Evolutionary conservation across 1,284 basidiomycete genomes (phyloP).

Genomic region (Cutaneotrichosporon dermatis): DNA sequence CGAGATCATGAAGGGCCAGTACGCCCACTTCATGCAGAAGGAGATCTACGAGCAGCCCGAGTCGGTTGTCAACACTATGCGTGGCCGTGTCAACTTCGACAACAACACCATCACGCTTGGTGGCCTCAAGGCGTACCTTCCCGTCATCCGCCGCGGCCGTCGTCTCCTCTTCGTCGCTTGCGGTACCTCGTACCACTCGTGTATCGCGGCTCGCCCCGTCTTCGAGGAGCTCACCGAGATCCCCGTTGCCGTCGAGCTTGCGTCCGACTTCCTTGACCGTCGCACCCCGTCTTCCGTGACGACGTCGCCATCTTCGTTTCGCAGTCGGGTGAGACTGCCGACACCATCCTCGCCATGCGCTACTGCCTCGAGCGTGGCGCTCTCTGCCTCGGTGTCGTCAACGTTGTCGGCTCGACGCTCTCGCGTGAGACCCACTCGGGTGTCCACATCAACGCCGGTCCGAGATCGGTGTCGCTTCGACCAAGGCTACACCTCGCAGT

Average conservation of each 20-base stretch:
- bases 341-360: constrained; percentile 91
- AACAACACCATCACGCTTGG: constrained; percentile 85
- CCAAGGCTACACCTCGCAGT: constrained; percentile 99
- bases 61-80: constrained; percentile 99
- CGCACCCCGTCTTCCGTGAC: constrained; percentile 98
- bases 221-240: constrained; percentile 99
- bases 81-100: constrained; percentile 99
- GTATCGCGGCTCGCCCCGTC: constrained; percentile 84
- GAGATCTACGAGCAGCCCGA: constrained; percentile 99
- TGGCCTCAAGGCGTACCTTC: constrained; percentile 90
- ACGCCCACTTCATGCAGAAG: constrained; percentile 99
- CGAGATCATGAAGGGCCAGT: constrained; percentile 99
- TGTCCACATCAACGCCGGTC: constrained; percentile 99
- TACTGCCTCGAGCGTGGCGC: constrained; percentile 97
- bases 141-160: constrained; percentile 89
- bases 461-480: constrained; percentile 99
- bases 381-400: constrained; percentile 90
- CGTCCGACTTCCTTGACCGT: constrained; percentile 98
- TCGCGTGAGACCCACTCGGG: constrained; percentile 98
- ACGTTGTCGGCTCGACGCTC: constrained; percentile 98
- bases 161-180: constrained; percentile 97
- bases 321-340: constrained; percentile 98
- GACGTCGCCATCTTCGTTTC: constrained; percentile 96
- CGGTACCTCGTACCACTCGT: constrained; percentile 97
- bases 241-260: constrained; percentile 93